A percentile compares a stretch with the other conserved stretches of the same genome.
Conservation (phyloP, 192 early-diverging fungal genomes). For the Coemansia sp. region DNA sequence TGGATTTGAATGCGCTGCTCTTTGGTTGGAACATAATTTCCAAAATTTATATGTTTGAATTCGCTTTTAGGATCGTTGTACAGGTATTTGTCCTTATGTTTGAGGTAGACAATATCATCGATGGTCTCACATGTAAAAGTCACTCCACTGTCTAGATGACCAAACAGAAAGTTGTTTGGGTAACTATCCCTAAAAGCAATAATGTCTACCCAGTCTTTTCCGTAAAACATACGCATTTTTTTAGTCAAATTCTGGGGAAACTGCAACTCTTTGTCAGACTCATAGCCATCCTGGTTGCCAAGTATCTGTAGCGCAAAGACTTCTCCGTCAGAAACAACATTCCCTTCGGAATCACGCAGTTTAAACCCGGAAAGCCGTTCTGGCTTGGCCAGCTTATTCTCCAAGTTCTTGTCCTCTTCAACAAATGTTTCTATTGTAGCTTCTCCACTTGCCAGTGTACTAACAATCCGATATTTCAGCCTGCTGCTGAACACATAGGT, state of each 20-base stretch:
- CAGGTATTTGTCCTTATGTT: not conserved
- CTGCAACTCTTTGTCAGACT: not conserved
- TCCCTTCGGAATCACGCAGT: not conserved
- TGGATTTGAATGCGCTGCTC: constrained; percentile 6
- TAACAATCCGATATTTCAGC: not conserved
- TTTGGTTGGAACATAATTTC: not conserved
- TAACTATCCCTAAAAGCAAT: not conserved
- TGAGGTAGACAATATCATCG: constrained; percentile 2
- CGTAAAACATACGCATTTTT: not conserved
- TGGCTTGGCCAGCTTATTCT: not conserved
- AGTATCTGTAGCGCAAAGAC: not conserved
- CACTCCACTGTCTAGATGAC: not conserved
- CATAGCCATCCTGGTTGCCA: not conserved
- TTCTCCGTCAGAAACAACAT: not conserved
- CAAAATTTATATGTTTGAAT: not conserved
- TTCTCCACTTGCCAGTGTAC: not conserved
- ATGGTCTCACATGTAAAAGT: constrained; percentile 5
- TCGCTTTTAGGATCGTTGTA: not conserved
- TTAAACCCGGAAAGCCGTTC: constrained; percentile 4
- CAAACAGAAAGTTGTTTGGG: not conserved
- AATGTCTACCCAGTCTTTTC: not conserved
- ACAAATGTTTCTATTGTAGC: not conserved
- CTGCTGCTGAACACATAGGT: not conserved
- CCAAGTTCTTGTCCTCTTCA: not conserved
- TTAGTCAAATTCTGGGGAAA: too few species aligned